Base-by-base conservation (phyloP, 352 stramenopile species). In the Blastocystis sp. region DNA sequence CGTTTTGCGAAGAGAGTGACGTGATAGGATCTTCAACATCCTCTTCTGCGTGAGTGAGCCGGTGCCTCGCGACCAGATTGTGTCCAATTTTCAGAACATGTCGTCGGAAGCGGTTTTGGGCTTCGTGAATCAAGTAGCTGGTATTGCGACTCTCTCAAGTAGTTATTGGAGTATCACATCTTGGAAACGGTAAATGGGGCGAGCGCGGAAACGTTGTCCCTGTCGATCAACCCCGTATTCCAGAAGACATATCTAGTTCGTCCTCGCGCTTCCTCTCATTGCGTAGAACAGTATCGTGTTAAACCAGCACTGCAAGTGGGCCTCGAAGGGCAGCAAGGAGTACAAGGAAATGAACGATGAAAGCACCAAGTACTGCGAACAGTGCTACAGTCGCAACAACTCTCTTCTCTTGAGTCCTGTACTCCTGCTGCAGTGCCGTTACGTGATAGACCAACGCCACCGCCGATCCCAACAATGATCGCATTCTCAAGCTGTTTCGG, bases 21-120 rank as follows among this genome's bases (percentile, higher is more conserved):
- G 45, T 31, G 31, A 16, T 81, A 85, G 74, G 35, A 85, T 85
- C 55, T 85, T 85, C 51, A 85, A 85, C 55, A 13, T 85, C 29
- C 60, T 85, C 2, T 85, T 85, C 24, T 70, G 74, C 31, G 61
- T 85, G 35, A 67, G 3, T 37, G 26, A 37, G n/a, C 74, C 74
- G 33, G 24, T 85, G 67, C 29, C 29, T 12, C 51, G 41, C 3
- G 60, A 85, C 31, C 31, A 39, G 31, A 50, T 85, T 2, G 13
- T 69, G 16, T 62, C 31, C n/a, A 67, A 61, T 41, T 85, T 85
- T 85, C 74, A 50, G 13, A 70, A 67, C 21, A 85, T 13, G 37
- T 51, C 13, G 4, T 69, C 45, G 29, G 60, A 69, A 29, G 29
- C 59, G 21, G 33, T 67, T 50, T 26, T 85, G n/a, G n/a, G 26